Base-by-base conservation (phyloP, 768 basidiomycete genomes). In the Heimioporus sp. region DNA sequence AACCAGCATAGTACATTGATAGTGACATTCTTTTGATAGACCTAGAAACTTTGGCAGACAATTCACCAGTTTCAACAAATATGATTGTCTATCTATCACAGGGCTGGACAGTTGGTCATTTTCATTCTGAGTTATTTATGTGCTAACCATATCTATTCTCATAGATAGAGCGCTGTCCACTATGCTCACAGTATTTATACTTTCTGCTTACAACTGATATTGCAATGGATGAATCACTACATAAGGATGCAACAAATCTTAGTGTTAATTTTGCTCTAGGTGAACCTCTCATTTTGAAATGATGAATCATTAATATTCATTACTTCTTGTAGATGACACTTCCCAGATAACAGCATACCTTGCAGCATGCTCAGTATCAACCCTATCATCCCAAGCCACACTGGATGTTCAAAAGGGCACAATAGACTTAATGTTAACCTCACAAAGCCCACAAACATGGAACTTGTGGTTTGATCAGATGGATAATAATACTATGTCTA, bases 161-260 rank as follows among this genome's bases (percentile, higher is more conserved):
- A 24, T 24, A 24, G 24, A 24, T 24, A 5, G 24, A 24, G 24
- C 24, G 3, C 24, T 24, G 24, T 24, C 5, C 5, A 35, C 34
- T 11, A 35, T 35, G 24, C 34, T 35, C 34, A 15, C 5, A 45
- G 16, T 51, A 48, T 7, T 21, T 59, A 0, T 54, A 48, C 3
- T 62, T 62, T 24, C 36, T 58, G 2, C 37, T 52, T 2, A 58
- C 60, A 34, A 55, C 60, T 10, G 21, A 15, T 37, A 2, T 59
- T 24, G 32, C 50, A 6, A 5, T 52, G 12, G 41, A 61, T 30
- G 17, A 2, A n/a, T 48, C 53, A 39, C 5, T 41, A 31, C 0
- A 28, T 5, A 28, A 40, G 0, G 41, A 12, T n/a, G 10, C 24
- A 5, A 19, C 10, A 3, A 10, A 21, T 31, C 8, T 46, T 5